Evolutionary conservation across 495 filamentous ascomycete species (phyloP), one percentile per base, ranked within the genome.

Genomic region (Neurospora sp.): DNA sequence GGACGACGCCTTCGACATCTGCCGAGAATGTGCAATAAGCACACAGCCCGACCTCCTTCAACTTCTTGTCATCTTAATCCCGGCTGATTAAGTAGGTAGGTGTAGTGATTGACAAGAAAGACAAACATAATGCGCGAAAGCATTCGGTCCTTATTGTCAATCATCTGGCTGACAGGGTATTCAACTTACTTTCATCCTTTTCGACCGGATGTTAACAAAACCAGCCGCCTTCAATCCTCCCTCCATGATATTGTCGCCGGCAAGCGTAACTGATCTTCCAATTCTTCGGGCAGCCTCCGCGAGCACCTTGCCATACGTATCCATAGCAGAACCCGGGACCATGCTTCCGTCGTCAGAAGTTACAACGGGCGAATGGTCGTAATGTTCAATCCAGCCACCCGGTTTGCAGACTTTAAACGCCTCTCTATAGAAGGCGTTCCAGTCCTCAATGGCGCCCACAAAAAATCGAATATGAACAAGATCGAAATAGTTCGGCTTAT

Each of bases 381-480:
- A 39, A 48, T 70, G 71, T 74, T 80, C 79, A 70, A 80, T 34
- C 59, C 42, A 76, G 11, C 79, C 80, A 37, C 80, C 80, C 8
- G 78, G 78, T 45, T 73, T 72, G 54, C 54, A 72, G 42, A 36
- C 59, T 9, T 28, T n/a, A 54, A 71, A 85, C 24, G 77, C 81
- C 7, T 83, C 79, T 81, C 83, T 6, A 13, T 74, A 54, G 1
- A 85, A 84, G 19, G 75, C 80, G 2, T 82, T 77, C 89, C 89
- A 91, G 74, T 89, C 81, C 39, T 75, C 78, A 39, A 91, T 81
- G 31, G 83, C 85, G 59, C 82, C 87, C 62, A 84, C 82, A 34
- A 90, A 76, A 5, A 80, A 78, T 24, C 89, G 85, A 6, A 88
- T 81, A 77, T 91, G 88, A 71, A 91, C 83, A 71, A 87, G 88